These are phyloP conservation scores for Thermothelomyces thermophilus DNA, from an alignment of 2,329 filamentous ascomycete species.

Conservation along the genomic window DNA sequence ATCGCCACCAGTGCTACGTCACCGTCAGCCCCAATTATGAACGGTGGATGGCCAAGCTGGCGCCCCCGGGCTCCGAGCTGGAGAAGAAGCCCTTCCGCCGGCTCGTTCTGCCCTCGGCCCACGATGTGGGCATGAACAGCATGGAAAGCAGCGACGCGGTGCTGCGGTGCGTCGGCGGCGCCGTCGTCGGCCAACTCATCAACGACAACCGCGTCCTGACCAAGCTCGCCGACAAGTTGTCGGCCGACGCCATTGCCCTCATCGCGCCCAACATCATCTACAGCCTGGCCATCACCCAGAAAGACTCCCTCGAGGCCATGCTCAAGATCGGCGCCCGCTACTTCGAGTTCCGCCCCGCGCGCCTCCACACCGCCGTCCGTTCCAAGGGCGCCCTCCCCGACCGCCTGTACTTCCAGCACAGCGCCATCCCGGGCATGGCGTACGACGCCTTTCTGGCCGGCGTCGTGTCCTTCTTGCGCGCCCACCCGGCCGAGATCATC, in stretches of 20 bases:
- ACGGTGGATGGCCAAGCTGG: conserved; percentile 38
- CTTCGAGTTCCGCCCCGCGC: conserved; percentile 46
- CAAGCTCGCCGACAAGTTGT: conserved; percentile 26
- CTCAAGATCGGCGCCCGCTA: conserved; percentile 43
- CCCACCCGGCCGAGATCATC: conserved; percentile 39
- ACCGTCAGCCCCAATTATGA: conserved; percentile 38
- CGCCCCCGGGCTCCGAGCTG: conserved; percentile 33
- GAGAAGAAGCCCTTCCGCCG: conserved; percentile 36
- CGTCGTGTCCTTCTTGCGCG: conserved; percentile 35
- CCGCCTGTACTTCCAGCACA: conserved; percentile 44
- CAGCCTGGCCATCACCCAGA: conserved; percentile 45
- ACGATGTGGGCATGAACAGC: conserved; percentile 48
- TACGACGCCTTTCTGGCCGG: conserved; percentile 38
- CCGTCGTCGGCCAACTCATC: conserved; percentile 26
- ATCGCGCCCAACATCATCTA: conserved; percentile 39
- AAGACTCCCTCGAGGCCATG: conserved; percentile 39
- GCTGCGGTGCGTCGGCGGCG: conserved; percentile 32
- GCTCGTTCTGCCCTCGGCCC: conserved; percentile 40
- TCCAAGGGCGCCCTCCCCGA: conserved; percentile 34
- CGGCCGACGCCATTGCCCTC: conserved; percentile 26
- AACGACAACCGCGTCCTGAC: conserved; percentile 23
- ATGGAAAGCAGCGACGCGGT: conserved; percentile 37
- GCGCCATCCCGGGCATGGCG: conserved; percentile 43
- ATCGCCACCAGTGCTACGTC: conserved; percentile 39
- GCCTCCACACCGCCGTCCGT: conserved; percentile 38